Percentiles rank a stretch among this genome's conserved stretches.
These are phyloP conservation scores for Senna tora DNA, from an alignment of 306 rosid species.

Conservation along the genomic window DNA sequence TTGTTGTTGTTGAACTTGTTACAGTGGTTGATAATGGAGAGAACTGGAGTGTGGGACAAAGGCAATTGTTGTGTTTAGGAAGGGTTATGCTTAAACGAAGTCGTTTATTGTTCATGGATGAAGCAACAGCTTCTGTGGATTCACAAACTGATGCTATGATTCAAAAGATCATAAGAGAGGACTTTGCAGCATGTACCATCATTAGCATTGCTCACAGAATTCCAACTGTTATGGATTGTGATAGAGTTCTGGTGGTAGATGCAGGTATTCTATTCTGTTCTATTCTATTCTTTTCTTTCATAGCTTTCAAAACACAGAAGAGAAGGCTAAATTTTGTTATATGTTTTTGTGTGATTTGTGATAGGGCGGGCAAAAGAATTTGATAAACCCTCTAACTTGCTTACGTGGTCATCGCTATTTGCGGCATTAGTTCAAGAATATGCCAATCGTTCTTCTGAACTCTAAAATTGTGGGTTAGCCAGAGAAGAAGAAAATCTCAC, in stretches of 20 bases:
- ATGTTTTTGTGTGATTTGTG: background rate
- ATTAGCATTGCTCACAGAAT: conserved; percentile 98
- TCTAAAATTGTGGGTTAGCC: too few species aligned
- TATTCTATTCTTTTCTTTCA: background rate
- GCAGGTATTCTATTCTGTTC: too few species aligned
- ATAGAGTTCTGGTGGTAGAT: conserved; percentile 77
- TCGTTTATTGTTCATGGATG: conserved; percentile 86
- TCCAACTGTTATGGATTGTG: conserved; percentile 96
- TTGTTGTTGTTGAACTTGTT: background rate
- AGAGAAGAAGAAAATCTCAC: too few species aligned
- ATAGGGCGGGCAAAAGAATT: conserved; percentile 82
- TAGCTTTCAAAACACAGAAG: background rate
- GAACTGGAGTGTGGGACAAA: conserved; percentile 99
- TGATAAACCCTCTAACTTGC: conserved; percentile 73
- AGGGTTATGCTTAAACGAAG: conserved; percentile 92
- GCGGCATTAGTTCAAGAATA: conserved; percentile 93
- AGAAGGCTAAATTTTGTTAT: conserved; percentile 7
- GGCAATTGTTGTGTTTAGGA: conserved; percentile 91
- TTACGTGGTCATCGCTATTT: conserved; percentile 74
- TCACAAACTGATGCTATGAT: conserved; percentile 91
- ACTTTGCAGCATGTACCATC: conserved; percentile 81
- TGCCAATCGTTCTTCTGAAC: conserved; percentile 72
- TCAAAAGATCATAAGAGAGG: conserved; percentile 88
- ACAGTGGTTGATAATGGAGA: conserved; percentile 87
- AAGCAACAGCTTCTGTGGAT: conserved; percentile 97